Percentiles rank a stretch among this genome's conserved stretches.
Evolutionary conservation across 1,139 yeast genomes (phyloP).

Genomic region (Yamadazyma triangularis): DNA sequence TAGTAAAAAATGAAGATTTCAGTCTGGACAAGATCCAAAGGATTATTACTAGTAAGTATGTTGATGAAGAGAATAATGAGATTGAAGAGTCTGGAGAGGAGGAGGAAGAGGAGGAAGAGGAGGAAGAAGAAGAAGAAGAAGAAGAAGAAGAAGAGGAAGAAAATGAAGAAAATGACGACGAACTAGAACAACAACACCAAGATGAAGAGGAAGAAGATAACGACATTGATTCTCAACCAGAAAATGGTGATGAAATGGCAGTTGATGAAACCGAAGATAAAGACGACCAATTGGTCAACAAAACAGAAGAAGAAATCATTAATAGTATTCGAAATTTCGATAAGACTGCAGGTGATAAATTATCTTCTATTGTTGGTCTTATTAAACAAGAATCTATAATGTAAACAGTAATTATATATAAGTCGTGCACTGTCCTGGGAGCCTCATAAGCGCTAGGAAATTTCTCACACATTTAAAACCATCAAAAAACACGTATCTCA

Average conservation of each 20-base stretch:
- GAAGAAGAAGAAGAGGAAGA: conserved; percentile 19
- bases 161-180: conserved; percentile 18
- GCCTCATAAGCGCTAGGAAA: too few species aligned
- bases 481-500: conserved; percentile 1
- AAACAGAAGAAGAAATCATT: conserved; percentile 14
- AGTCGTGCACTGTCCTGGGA: too few species aligned
- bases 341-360: conserved; percentile 32
- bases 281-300: conserved; percentile 6
- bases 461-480: too few species aligned
- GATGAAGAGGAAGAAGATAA: too few species aligned
- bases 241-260: conserved; percentile 9
- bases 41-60: conserved; percentile 29
- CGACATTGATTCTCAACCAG: too few species aligned
- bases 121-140: conserved; percentile 20
- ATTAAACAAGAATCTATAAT: conserved; percentile 39
- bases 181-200: too few species aligned
- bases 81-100: conserved; percentile 10
- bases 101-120: conserved; percentile 24
- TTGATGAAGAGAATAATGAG: conserved; percentile 20
- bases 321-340: conserved; percentile 31
- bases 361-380: conserved; percentile 40
- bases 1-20: conserved; percentile 41
- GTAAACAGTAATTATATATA: too few species aligned
- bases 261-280: conserved; percentile 5
- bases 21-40: conserved; percentile 38